A percentile compares a stretch with the other conserved stretches of the same genome.
phyloP scores from a whole-genome alignment of 2,329 filamentous ascomycete genomes.

The Fusarium illudens region DNA sequence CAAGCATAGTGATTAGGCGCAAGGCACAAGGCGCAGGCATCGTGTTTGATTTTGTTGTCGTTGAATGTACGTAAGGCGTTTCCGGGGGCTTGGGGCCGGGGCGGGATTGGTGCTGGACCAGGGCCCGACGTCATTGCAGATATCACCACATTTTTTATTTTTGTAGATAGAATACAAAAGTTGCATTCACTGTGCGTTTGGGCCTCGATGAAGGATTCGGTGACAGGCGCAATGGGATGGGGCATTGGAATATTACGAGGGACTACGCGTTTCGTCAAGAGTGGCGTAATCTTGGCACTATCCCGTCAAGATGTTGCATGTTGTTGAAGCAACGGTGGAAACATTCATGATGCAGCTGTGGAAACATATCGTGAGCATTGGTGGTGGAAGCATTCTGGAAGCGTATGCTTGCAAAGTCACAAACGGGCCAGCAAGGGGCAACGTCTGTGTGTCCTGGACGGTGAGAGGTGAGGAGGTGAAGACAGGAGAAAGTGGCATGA shows the following conservation, averaged over 20 bases:
- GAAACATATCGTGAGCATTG: background rate
- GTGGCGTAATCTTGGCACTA: background rate
- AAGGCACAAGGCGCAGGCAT: slow-evolving; percentile 25
- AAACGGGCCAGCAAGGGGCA: background rate
- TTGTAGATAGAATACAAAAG: slow-evolving; percentile 21
- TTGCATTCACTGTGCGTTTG: slow-evolving; percentile 10
- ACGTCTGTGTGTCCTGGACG: background rate
- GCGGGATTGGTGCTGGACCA: slow-evolving; percentile 11
- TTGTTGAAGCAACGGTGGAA: slow-evolving; percentile 2
- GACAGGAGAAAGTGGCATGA: slow-evolving; percentile 26
- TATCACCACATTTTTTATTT: slow-evolving; percentile 31
- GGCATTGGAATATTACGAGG: background rate
- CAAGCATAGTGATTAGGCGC: slow-evolving; percentile 20
- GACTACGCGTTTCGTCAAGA: background rate
- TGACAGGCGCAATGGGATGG: background rate
- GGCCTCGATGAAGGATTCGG: background rate
- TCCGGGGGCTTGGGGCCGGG: slow-evolving; percentile 25
- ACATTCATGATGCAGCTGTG: slow-evolving; percentile 1
- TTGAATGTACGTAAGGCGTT: slow-evolving; percentile 42
- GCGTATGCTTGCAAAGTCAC: background rate
- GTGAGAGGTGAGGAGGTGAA: slow-evolving; percentile 7
- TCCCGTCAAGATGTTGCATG: slow-evolving; percentile 1
- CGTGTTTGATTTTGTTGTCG: slow-evolving; percentile 25
- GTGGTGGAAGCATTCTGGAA: slow-evolving; percentile 9
- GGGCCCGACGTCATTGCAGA: slow-evolving; percentile 29